phyloP scores from a whole-genome alignment of 148 eudicot species.

The Rhododendron mucronatum region DNA sequence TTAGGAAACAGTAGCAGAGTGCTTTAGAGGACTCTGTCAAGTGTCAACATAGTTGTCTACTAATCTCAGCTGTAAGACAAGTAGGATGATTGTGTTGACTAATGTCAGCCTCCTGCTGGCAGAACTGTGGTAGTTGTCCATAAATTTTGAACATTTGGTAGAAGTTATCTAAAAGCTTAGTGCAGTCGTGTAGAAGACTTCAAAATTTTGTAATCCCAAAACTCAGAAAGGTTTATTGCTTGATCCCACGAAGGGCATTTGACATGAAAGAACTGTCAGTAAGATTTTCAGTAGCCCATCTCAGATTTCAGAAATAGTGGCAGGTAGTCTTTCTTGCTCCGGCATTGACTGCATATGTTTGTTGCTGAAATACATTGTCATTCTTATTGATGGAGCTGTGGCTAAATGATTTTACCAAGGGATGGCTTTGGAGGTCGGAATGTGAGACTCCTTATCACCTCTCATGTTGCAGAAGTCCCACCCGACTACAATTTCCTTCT shows the following conservation, averaged over 20 bases:
- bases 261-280: not conserved
- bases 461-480: not conserved
- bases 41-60: not conserved
- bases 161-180: not conserved
- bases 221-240: not conserved
- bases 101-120: not conserved
- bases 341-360: not conserved
- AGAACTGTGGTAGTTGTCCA: not conserved
- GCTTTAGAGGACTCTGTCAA: not conserved
- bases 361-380: not conserved
- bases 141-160: not conserved
- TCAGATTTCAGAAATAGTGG: not conserved
- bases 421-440: not conserved
- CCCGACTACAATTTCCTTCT: not conserved
- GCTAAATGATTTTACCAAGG: not conserved
- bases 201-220: not conserved
- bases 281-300: not conserved
- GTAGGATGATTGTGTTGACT: not conserved
- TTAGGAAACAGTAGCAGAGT: not conserved
- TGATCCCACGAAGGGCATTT: constrained; percentile 10
- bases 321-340: not conserved
- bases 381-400: not conserved
- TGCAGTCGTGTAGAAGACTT: not conserved
- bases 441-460: not conserved
- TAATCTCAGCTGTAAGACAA: not conserved